These are phyloP conservation scores for Micractinium conductrix DNA, from an alignment of 139 green algal genomes.

Conservation along the genomic window DNA sequence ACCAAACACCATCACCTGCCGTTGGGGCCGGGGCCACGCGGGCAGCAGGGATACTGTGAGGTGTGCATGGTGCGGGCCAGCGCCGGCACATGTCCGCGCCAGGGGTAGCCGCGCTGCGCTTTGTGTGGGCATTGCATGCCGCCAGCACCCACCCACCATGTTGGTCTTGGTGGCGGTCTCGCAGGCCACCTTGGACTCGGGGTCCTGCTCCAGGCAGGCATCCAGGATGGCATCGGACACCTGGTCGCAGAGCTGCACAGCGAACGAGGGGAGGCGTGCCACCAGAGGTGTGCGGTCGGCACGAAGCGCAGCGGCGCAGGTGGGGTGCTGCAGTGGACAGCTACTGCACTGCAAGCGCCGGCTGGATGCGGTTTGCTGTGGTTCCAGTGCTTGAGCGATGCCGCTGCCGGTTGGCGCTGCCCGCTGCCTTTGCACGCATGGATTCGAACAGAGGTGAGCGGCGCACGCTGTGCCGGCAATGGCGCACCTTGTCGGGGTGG, in stretches of 20 bases:
- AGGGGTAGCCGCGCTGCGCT: no score
- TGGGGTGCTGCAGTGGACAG: no score
- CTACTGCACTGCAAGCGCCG: no score
- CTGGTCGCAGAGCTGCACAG: conserved; percentile 56
- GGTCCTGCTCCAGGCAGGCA: conserved; percentile 96
- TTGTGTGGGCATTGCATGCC: background rate
- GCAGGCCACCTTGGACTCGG: conserved; percentile 96
- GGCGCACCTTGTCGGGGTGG: conserved; percentile 95
- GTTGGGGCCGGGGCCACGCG: no score
- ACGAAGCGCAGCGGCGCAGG: no score
- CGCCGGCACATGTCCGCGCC: no score
- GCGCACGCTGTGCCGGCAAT: background rate
- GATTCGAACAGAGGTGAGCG: no score
- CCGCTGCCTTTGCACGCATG: no score
- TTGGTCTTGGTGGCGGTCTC: conserved; percentile 99
- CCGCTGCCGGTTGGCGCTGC: background rate
- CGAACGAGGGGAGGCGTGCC: no score
- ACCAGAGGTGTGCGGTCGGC: background rate
- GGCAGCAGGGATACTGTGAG: no score
- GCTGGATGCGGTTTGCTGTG: background rate
- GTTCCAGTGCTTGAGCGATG: background rate
- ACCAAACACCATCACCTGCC: conserved; percentile 97
- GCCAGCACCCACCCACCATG: conserved; percentile 68
- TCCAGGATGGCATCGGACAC: conserved; percentile 99
- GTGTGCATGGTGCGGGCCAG: no score